Conservation (phyloP, 352 stramenopile species). For the Phytophthora pisi region DNA sequence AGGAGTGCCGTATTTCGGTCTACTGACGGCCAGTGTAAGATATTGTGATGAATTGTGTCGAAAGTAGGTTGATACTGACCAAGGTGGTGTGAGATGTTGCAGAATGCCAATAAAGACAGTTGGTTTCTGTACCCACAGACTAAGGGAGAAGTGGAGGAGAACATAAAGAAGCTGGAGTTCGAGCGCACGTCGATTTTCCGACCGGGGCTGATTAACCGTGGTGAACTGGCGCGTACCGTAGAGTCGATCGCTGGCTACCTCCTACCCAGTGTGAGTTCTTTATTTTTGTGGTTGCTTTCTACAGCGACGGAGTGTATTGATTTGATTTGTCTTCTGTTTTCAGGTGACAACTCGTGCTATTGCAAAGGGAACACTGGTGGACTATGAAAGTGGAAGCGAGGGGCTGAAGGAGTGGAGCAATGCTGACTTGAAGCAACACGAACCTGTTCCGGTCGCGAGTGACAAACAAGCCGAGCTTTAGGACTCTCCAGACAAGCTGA, state of each 20-base stretch:
- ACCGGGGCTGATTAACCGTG: constrained; percentile 61
- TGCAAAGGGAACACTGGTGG: constrained; percentile 61
- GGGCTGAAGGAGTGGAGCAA: constrained; percentile 56
- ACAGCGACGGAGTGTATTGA: neutral
- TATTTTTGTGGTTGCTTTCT: neutral
- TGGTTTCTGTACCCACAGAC: constrained; percentile 80
- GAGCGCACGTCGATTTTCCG: constrained; percentile 65
- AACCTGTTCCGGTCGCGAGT: neutral
- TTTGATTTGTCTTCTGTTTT: neutral
- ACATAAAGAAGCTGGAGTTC: constrained; percentile 55
- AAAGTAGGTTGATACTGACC: neutral
- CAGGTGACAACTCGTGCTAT: constrained; percentile 60
- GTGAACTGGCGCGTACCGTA: constrained; percentile 50
- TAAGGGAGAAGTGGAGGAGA: constrained; percentile 72
- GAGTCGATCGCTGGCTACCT: constrained; percentile 57
- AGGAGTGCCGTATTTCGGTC: constrained; percentile 60
- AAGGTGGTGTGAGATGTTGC: neutral
- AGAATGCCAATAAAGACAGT: constrained; percentile 68
- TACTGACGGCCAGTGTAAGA: constrained; percentile 61
- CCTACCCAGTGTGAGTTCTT: constrained; percentile 44
- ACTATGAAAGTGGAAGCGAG: constrained; percentile 58
- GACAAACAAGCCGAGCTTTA: constrained; percentile 28
- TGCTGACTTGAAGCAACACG: constrained; percentile 45
- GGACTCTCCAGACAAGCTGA: neutral
- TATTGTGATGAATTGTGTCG: neutral